Base-by-base conservation (phyloP, 371 early-diverging fungal genomes). In the Mortierella sp. region DNA sequence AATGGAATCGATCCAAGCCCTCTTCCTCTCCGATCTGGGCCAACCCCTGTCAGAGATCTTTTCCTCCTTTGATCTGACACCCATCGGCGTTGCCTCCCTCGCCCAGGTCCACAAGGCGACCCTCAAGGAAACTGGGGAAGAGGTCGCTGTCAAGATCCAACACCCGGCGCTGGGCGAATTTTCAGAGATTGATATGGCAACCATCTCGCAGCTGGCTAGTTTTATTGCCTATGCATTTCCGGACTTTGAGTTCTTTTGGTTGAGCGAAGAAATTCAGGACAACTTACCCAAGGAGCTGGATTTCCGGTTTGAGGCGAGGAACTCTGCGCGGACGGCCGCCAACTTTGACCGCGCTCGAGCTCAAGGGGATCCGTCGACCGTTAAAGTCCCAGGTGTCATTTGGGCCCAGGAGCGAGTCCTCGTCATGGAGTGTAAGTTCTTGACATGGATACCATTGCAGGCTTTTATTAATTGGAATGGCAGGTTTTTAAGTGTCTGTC, bases 131-230 rank as follows among this genome's bases (percentile, higher is more conserved):
- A 74, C 84, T 34, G 93, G 90, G 6, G 83, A 90, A 14, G 90
- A 90, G 48, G 98, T 97, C 1, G 98, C 98, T 1, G 95, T 98
- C 80, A 98, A 98, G 88, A 85, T 98, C 46, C 98, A 98, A 82
- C 98, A 98, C 81, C 96, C 96, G 0, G 88, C 91, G 53, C 88
- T 98, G 43, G 91, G 94, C 26, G 89, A 92, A 40, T 94, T 94
- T 77, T 92, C 95, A 69, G 88, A 91, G 48, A 90, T 97, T 46
- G 98, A 98, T 82, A 94, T 97, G 81, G 90, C 91, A 6, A 94
- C 96, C 0, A 93, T 94, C 8, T 90, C 93, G 0, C 89, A 89
- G 14, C 87, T 96, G 54, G 90, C 95, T 34, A 83, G 88, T 44
- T 81, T 93, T 57, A 90, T 96, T 44, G 92, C 95, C 72, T 82